Evolutionary conservation across 352 stramenopile species (phyloP).

Genomic region (Phytophthora pinifolia): DNA sequence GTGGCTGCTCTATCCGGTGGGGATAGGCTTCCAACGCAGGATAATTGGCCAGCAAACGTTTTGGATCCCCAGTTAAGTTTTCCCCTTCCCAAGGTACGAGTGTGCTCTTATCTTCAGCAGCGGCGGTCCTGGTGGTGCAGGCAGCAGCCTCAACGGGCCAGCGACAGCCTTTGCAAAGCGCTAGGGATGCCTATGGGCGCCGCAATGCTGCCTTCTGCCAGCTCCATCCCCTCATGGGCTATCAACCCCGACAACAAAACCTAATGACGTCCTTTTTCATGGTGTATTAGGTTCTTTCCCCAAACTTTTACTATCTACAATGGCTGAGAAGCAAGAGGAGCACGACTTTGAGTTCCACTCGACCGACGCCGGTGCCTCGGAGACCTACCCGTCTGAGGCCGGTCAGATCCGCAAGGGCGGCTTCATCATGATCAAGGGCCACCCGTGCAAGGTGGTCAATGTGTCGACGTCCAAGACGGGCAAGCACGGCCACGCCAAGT

Average conservation of each 20-base stretch:
- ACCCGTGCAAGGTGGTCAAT: constrained; percentile 97
- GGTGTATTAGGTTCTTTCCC: constrained; percentile 16
- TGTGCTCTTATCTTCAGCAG: background rate
- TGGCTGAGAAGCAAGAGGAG: constrained; percentile 50
- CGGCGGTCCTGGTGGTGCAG: constrained; percentile 12
- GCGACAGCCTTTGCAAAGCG: no score
- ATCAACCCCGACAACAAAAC: background rate
- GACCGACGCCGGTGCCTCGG: constrained; percentile 96
- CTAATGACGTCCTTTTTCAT: background rate
- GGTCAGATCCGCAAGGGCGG: constrained; percentile 99
- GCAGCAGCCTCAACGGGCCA: background rate
- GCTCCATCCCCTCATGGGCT: no score
- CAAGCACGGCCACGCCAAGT: constrained; percentile 99
- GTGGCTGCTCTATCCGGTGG: constrained; percentile 15
- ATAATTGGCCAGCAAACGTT: constrained; percentile 30
- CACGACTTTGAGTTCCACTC: constrained; percentile 92
- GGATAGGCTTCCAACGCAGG: constrained; percentile 1
- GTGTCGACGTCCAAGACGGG: constrained; percentile 99
- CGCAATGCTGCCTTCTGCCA: no score
- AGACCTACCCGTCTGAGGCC: constrained; percentile 97
- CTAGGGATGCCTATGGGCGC: no score
- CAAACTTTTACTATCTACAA: constrained; percentile 27
- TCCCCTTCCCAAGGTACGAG: constrained; percentile 45
- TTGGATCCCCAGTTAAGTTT: constrained; percentile 44
- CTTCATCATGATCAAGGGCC: constrained; percentile 99